Evolutionary conservation across 2,329 filamentous ascomycete species (phyloP).

Genomic region (Pleoardoris graminearum): DNA sequence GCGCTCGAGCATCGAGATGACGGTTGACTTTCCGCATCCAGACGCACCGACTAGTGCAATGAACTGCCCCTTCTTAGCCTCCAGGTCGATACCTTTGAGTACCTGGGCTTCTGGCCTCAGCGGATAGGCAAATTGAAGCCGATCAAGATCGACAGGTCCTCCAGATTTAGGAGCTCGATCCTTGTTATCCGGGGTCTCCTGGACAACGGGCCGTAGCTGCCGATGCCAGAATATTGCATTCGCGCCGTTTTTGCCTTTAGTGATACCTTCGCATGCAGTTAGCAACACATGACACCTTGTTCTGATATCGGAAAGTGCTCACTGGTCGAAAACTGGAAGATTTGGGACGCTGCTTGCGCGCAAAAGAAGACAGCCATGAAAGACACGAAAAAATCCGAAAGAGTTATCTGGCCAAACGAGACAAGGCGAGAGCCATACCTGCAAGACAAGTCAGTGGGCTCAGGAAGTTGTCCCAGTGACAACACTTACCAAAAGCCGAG

Average conservation of each 20-base stretch:
- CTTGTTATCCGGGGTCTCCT: conserved; percentile 70
- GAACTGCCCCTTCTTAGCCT: conserved; percentile 76
- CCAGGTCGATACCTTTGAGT: conserved; percentile 77
- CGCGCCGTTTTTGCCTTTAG: conserved; percentile 88
- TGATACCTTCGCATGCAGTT: no score
- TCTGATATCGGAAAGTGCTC: no score
- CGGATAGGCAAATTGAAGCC: conserved; percentile 93
- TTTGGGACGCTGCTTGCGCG: no score
- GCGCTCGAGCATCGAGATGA: conserved; percentile 86
- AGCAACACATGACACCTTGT: no score
- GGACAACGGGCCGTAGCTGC: conserved; percentile 82
- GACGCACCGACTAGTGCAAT: conserved; percentile 90
- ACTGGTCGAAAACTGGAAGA: conserved; percentile 88
- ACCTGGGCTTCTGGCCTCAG: conserved; percentile 91
- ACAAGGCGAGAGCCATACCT: background rate
- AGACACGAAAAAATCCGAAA: conserved; percentile 66
- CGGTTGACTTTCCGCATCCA: conserved; percentile 92
- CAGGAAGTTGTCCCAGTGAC: no score
- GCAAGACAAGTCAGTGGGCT: no score
- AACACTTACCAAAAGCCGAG: conserved; percentile 89
- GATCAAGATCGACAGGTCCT: conserved; percentile 82
- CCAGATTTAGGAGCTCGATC: conserved; percentile 58
- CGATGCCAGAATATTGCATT: conserved; percentile 53
- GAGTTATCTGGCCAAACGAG: no score
- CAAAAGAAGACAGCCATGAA: no score